Percentiles rank a stretch among this genome's conserved stretches.
Evolutionary conservation across 176 grass and related monocot genomes (phyloP).

Genomic region (Pharus latifolius): DNA sequence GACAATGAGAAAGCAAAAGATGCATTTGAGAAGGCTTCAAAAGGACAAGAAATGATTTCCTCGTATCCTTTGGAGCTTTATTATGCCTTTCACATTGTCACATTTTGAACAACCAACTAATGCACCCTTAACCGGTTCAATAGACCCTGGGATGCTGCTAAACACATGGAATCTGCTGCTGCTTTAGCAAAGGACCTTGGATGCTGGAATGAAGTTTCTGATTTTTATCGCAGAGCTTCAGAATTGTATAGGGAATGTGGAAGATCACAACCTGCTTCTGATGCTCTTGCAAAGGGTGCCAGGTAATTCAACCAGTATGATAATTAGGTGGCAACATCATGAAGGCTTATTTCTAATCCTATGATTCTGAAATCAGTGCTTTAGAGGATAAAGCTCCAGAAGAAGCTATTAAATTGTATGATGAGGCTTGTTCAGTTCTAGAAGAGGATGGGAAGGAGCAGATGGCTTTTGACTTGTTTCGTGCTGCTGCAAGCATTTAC

Average conservation of each 20-base stretch:
- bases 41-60: slow-evolving; percentile 98
- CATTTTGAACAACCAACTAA: neutral
- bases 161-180: slow-evolving; percentile 97
- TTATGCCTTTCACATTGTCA: slow-evolving; percentile 6
- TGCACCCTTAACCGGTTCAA: slow-evolving; percentile 37
- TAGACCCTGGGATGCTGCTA: slow-evolving; percentile 98
- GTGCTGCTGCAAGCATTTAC: slow-evolving; percentile 54
- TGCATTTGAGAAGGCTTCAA: slow-evolving; percentile 98
- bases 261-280: slow-evolving; percentile 90
- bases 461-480: slow-evolving; percentile 98
- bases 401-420: slow-evolving; percentile 79
- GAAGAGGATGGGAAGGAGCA: slow-evolving; percentile 98
- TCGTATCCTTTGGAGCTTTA: slow-evolving; percentile 59
- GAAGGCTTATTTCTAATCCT: slow-evolving; percentile 17
- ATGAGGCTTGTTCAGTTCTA: slow-evolving; percentile 63
- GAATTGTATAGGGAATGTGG: slow-evolving; percentile 91
- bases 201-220: slow-evolving; percentile 76
- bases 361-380: slow-evolving; percentile 37
- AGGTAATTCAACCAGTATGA: slow-evolving; percentile 31
- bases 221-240: slow-evolving; percentile 78
- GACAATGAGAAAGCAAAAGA: slow-evolving; percentile 96
- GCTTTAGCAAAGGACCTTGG: slow-evolving; percentile 84
- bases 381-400: slow-evolving; percentile 84
- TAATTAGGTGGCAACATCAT: neutral
- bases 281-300: slow-evolving; percentile 92